Base-by-base conservation (phyloP, 1,284 basidiomycete genomes). In the Amylostereum chailletii region DNA sequence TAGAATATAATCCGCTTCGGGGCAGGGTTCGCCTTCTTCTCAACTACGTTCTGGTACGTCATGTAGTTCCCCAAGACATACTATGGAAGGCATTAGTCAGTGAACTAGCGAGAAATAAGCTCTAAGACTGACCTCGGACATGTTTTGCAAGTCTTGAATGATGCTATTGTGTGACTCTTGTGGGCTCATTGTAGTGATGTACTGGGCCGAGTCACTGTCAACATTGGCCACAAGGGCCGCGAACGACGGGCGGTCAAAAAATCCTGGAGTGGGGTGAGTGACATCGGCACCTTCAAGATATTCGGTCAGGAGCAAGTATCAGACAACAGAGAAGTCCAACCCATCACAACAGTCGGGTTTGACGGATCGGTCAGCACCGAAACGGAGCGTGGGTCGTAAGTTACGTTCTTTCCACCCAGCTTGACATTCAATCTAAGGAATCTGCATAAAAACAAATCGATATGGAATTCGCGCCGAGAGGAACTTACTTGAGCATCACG, bases 261-360 rank as follows among this genome's bases (percentile, higher is more conserved):
- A 75, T 5, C 86, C 85, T 7, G 87, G 83, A 5, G 83, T 74
- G 4, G 87, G 86, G 59, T 90, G 86, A 31, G 86, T 83, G 33
- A 86, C 83, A 60, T 90, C 86, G 5, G 84, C 54, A 79, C 57
- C 84, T 80, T 75, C 50, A 53, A 26, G 45, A 31, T n/a, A 42
- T 8, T 19, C 26, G 27, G 42, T 26, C 31, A 45, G 41, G 34
- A 8, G 2, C 26, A 11, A 45, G 19, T 6, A 19, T 8, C 26
- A 19, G 9, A n/a, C n/a, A 3, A 2, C 11, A 45, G 44, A 27
- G 26, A 46, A 56, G 49, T 55, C 60, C 57, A 65, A 77, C 84
- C 86, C 74, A 89, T 82, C 45, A 90, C 76, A 19, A 89, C 76
- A 0, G 84, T 84, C 0, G 85, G 86, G 55, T 79, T 76, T 19